Base-by-base conservation (phyloP, 352 stramenopile genomes). In the Phytophthora pistaciae region DNA sequence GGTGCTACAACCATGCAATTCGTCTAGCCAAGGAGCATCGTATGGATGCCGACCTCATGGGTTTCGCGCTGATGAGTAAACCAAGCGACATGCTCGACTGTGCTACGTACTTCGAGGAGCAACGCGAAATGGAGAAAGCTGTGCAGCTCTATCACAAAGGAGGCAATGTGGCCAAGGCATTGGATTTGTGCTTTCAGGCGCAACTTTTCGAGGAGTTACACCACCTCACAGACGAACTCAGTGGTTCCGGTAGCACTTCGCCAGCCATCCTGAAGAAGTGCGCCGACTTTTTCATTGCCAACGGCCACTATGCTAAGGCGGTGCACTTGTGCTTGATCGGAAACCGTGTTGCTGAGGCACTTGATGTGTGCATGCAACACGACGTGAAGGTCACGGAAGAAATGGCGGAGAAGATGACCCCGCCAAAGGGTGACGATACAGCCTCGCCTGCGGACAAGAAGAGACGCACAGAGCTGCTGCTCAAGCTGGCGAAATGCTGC, bases 1-100 rank as follows among this genome's bases (percentile, higher is more conserved):
- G 88, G 5, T 94, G 94, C 60, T 98, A 98, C 80, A 97, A 98
- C 65, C 95, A 99, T 71, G 95, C 96, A 1, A 98, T 98, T 61
- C 89, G 95, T 6, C 72, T 99, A 21, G 93, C 94, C 1, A 97
- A 96, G 60, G 85, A 96, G 48, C 81, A 97, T 68, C 81, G 88
- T 20, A 80, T 98, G 68, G 96, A 99, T 67, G 74, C 82, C 0
- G 94, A 99, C 48, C 83, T 98, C 65, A 95, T 98, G 84, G 88
- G 84, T 33, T 98, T 97, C 50, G 95, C 96, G 3, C 80, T 98
- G 4, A 92, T 97, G 79, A 97, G 87, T 63, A 91, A 91, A 33
- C 80, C 89, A 3, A 86, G 76, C 40, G 84, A 97, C 64, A 97
- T 97, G 84, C 76, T 97, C 21, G 92, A 98, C 31, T 97, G 91